Evolutionary conservation across 2,329 filamentous ascomycete species (phyloP), one percentile per base, ranked within the genome.

Genomic region (Graphilbum fragrans): DNA sequence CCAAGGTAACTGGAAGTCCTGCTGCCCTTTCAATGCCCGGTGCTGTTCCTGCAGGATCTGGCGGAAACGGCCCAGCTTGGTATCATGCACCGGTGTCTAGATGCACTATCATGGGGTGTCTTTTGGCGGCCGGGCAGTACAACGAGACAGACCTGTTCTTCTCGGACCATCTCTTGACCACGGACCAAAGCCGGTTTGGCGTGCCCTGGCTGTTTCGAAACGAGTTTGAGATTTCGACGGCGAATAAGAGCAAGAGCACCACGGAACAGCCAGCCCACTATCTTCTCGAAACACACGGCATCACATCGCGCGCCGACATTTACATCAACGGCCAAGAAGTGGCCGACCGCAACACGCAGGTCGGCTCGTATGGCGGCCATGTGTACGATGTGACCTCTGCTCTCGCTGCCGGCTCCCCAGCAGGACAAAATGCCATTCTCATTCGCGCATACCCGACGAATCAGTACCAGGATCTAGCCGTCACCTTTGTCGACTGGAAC

Each of bases 401-500:
- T 0, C 56, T 58, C 5, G n/a, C 6, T 8, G 12, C 7, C n/a
- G 19, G 18, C 25, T 23, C 14, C 23, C 35, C n/a, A 14, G 47
- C 50, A 0, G 59, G 61, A 0, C 40, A 46, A 0, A 79, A 80
- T 48, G 66, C 67, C 0, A 46, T 81, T 3, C 58, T 71, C 2
- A 64, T 79, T 17, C 61, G 62, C 32, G 69, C 66, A 0, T 66
- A 77, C 47, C 74, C 75, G 0, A 78, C 75, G 0, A 62, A 75
- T 46, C 79, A 78, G 51, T 62, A 70, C 16, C 63, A 68, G 20
- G 74, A 80, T 45, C 67, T 80, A 40, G 74, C 69, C 0, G 56
- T 77, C 10, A 72, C 72, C 0, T 80, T 76, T 42, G 67, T 74
- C 1, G 74, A 79, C 49, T 79, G 75, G 74, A 78, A 78, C 41